These are phyloP conservation scores for Monosporascus sp. DNA, from an alignment of 2,329 filamentous ascomycete species.

Conservation along the genomic window DNA sequence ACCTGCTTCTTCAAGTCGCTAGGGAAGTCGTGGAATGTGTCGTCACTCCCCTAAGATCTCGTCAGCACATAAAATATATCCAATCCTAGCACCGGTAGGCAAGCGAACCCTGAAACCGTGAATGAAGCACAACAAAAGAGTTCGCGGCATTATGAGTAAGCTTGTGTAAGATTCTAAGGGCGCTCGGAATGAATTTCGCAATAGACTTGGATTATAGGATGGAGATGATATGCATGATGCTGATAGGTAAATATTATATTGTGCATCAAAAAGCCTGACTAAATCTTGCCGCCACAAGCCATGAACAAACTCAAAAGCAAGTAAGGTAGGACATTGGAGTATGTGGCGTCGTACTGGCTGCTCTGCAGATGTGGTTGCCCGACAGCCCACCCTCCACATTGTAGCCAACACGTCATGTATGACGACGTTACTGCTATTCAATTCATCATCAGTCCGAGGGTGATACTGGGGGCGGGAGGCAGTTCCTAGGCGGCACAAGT, in stretches of 20 bases:
- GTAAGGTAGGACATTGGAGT: neutral
- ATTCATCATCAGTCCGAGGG: neutral
- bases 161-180: neutral
- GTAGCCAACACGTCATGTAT: slow-evolving; percentile 13
- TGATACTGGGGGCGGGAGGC: too few relatives aligned
- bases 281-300: neutral
- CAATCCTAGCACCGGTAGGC: neutral
- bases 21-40: slow-evolving; percentile 65
- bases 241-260: neutral
- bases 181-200: neutral
- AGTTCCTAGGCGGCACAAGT: too few relatives aligned
- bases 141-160: slow-evolving; percentile 36
- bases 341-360: neutral
- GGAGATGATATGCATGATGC: neutral
- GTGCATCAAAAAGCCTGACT: neutral
- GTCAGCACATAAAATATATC: slow-evolving; percentile 3
- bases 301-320: neutral
- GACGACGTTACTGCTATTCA: slow-evolving; percentile 16
- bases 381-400: slow-evolving; percentile 11
- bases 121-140: slow-evolving; percentile 66
- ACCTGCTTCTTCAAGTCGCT: slow-evolving; percentile 54
- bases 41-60: slow-evolving; percentile 51
- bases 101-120: slow-evolving; percentile 63
- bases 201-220: neutral
- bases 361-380: neutral